A percentile compares a stretch with the other conserved stretches of the same genome.
Evolutionary conservation across 2,329 filamentous ascomycete genomes (phyloP).

Genomic region (Penicillium sclerotiorum): DNA sequence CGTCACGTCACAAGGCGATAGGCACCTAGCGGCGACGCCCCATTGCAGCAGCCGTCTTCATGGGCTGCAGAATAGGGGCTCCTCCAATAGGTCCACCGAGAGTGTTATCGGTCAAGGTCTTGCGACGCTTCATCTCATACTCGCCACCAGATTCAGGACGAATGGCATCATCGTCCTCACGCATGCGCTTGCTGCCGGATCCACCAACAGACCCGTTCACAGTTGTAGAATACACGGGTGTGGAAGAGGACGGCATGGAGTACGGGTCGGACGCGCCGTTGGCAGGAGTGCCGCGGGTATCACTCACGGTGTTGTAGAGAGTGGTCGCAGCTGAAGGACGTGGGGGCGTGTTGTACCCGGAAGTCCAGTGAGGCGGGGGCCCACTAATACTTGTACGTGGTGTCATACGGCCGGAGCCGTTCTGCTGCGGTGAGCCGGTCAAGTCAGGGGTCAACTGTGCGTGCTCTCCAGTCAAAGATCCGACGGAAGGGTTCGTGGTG

Average conservation of each 20-base stretch:
- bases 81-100: slow-evolving; percentile 51
- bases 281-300: slow-evolving; percentile 65
- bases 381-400: slow-evolving; percentile 70
- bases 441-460: slow-evolving; percentile 79
- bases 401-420: slow-evolving; percentile 79
- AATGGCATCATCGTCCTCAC: slow-evolving; percentile 66
- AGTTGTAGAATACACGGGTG: slow-evolving; percentile 52
- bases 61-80: slow-evolving; percentile 44
- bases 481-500: slow-evolving; percentile 65
- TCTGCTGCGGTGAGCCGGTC: slow-evolving; percentile 80
- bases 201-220: slow-evolving; percentile 64
- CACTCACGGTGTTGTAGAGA: slow-evolving; percentile 87
- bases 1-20: not conserved
- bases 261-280: slow-evolving; percentile 75
- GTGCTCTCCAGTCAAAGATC: slow-evolving; percentile 70
- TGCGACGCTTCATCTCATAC: slow-evolving; percentile 73
- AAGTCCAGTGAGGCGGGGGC: slow-evolving; percentile 72
- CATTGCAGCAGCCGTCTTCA: slow-evolving; percentile 47
- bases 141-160: slow-evolving; percentile 66
- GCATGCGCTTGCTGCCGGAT: slow-evolving; percentile 60
- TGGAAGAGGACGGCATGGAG: slow-evolving; percentile 67
- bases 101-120: slow-evolving; percentile 68
- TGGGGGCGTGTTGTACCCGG: slow-evolving; percentile 78
- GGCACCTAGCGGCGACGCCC: slow-evolving; percentile 39
- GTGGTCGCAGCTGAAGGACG: slow-evolving; percentile 72